These are phyloP conservation scores for Nectriaceae sp. DNA, from an alignment of 2,329 filamentous ascomycete genomes.

Conservation along the genomic window DNA sequence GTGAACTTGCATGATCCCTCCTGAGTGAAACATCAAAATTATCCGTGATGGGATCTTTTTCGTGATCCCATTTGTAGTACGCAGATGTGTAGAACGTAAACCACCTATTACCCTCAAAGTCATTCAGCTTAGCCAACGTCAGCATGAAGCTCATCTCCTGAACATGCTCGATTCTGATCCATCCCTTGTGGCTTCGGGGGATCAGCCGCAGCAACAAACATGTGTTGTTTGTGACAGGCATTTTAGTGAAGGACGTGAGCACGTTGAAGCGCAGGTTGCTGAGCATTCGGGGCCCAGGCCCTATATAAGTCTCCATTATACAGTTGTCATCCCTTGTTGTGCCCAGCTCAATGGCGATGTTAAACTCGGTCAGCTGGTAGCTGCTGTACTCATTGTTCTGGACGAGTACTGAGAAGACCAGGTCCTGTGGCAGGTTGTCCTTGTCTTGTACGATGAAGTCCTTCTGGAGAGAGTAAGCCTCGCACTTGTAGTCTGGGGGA, in stretches of 20 bases:
- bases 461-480: conserved; percentile 1
- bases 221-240: neutral
- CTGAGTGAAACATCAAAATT: neutral
- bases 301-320: conserved; percentile 11
- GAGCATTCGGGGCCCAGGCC: conserved; percentile 14
- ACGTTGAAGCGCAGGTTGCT: conserved; percentile 19
- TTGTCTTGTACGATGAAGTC: neutral
- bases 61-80: neutral
- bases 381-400: conserved; percentile 1
- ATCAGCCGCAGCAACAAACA: neutral
- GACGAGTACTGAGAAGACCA: conserved; percentile 11
- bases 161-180: neutral
- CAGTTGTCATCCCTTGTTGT: neutral
- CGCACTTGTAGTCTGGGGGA: neutral
- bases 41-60: neutral
- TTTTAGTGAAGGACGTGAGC: neutral
- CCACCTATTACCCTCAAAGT: neutral
- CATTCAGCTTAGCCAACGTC: neutral
- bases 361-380: conserved; percentile 9
- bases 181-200: neutral
- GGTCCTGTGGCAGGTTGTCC: conserved; percentile 7
- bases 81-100: neutral
- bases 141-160: neutral
- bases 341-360: conserved; percentile 7
- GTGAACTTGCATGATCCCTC: too few species aligned